Conservation (phyloP, 176 grass and related monocot species). For the Lolium rigidum region DNA sequence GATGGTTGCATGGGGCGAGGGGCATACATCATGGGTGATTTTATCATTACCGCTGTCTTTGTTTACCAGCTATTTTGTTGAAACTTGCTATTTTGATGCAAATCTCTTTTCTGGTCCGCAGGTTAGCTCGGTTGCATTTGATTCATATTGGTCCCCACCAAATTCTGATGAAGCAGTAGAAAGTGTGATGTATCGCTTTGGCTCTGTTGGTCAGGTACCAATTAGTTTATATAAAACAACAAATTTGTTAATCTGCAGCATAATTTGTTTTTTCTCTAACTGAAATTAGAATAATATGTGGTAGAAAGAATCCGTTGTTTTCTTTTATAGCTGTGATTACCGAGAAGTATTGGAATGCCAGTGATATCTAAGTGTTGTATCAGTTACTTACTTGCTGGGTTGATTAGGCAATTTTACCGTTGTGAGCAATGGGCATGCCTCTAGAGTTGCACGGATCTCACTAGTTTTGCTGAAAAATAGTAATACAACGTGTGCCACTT, state of each 20-base stretch:
- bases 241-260: background rate
- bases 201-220: constrained; percentile 91
- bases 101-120: constrained; percentile 48
- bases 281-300: constrained; percentile 28
- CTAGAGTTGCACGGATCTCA: background rate
- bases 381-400: constrained; percentile 23
- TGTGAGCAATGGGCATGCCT: constrained; percentile 2
- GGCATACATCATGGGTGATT: constrained; percentile 97
- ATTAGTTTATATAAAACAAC: constrained; percentile 26
- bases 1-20: constrained; percentile 95
- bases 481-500: constrained; percentile 14
- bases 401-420: background rate
- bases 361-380: background rate
- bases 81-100: constrained; percentile 35
- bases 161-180: constrained; percentile 77
- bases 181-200: constrained; percentile 91
- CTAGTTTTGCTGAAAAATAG: constrained; percentile 8
- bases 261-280: constrained; percentile 19
- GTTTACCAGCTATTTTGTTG: constrained; percentile 5
- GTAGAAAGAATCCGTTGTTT: background rate
- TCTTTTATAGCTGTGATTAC: constrained; percentile 17
- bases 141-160: constrained; percentile 87
- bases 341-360: background rate
- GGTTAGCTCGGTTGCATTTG: constrained; percentile 96
- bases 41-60: constrained; percentile 37